phyloP scores from a whole-genome alignment of 1,284 basidiomycete genomes.

The Rhizoctonia solani region DNA sequence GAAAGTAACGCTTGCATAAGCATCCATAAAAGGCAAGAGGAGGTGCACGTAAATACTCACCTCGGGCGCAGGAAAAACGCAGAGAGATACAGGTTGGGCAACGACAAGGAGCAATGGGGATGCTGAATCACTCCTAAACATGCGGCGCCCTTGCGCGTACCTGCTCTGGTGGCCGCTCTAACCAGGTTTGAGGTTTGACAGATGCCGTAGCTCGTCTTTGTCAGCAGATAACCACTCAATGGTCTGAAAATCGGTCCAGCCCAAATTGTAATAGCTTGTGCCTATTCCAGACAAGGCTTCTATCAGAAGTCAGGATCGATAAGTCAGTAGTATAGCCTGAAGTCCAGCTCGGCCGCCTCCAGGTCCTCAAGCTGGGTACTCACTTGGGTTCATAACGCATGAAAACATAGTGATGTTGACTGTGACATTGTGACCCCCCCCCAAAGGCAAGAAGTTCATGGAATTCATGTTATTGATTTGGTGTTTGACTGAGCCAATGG shows the following conservation, averaged over 20 bases:
- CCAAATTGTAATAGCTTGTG: not conserved
- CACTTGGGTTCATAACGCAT: too few species aligned
- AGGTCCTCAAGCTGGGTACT: too few species aligned
- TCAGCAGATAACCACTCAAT: not conserved
- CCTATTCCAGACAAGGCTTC: too few species aligned
- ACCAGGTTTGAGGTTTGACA: slow-evolving; percentile 7
- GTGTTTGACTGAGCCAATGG: too few species aligned
- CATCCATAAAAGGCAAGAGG: slow-evolving; percentile 10
- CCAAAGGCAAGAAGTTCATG: too few species aligned
- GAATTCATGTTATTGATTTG: too few species aligned
- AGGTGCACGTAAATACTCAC: slow-evolving; percentile 3
- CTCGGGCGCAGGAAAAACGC: slow-evolving; percentile 31
- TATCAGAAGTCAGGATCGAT: too few species aligned
- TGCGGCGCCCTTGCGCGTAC: not conserved
- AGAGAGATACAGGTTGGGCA: slow-evolving; percentile 32
- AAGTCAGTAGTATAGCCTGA: too few species aligned
- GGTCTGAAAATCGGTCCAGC: not conserved
- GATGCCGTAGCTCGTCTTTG: not conserved
- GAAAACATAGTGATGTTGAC: too few species aligned
- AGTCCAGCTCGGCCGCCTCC: too few species aligned
- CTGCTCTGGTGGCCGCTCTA: not conserved
- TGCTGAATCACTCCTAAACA: not conserved
- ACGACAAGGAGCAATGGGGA: not conserved
- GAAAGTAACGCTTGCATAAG: slow-evolving; percentile 24
- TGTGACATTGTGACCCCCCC: too few species aligned